Evolutionary conservation across 345 rosid genomes (phyloP), one percentile per base, ranked within the genome.

Genomic region (Linum usitatissimum): DNA sequence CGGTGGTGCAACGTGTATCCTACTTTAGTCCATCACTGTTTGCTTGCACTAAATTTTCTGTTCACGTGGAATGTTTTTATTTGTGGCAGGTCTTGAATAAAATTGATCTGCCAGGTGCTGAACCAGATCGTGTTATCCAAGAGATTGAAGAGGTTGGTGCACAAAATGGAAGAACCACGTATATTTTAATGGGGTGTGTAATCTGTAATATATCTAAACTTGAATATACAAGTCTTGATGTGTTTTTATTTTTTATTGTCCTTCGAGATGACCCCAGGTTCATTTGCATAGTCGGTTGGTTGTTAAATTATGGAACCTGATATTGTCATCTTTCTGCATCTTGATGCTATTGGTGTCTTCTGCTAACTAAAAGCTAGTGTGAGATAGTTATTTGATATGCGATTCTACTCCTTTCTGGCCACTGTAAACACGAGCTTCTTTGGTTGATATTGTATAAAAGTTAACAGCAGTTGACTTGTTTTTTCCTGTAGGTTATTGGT

Each of bases 21-120:
- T 14, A 34, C 38, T 23, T 57, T 21, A 9, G 31, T 57, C 31
- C 31, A 9, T 57, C 60, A 57, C 31, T 57, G 31, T 57, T 21
- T 12, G 31, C 19, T 9, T 69, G 17, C 9, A 9, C 8, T 0
- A 3, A 23, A 38, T 2, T 13, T 58, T 9, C 3, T 57, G 48
- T 1, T 20, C 28, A 45, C 15, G 38, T 7, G 18, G 62, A 51
- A 23, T 53, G 48, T 58, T 62, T 38, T 59, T 19, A 21, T 58
- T 30, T 55, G 9, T 61, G 69, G 45, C 78, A 89, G 99, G 99
- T 93, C 59, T 71, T 93, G 74, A 90, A 93, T 85, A 93, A 92
- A 79, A 89, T 92, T 81, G 98, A 92, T 75, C 98, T 92, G 72
- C 98, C 96, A 49, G 95, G 98, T 30, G 97, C 99, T 51, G 96